Base-by-base conservation (phyloP, 2,329 filamentous ascomycete genomes). In the Metarhizium album region DNA sequence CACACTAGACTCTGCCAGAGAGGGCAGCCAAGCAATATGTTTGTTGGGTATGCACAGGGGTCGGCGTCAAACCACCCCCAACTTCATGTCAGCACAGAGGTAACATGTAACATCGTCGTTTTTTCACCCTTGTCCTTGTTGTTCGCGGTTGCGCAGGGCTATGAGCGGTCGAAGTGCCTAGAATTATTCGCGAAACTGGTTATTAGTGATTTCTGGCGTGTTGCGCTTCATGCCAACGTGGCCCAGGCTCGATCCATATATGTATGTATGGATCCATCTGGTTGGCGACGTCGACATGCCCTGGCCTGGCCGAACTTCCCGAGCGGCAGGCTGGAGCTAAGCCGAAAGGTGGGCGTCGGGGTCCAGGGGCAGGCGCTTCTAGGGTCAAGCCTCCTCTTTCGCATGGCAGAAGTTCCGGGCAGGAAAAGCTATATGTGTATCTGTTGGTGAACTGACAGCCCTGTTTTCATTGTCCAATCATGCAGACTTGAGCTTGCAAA, bases 321-420 rank as follows among this genome's bases (percentile, higher is more conserved):
- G 13, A 37, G 50, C 50, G 45, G 45, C 18, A 48, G 29, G 33
- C 23, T 42, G 27, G 23, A 42, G 42, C 16, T 43, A 13, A 23
- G 45, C 47, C 37, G 40, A 20, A 35, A 27, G 4, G 29, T n/a
- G 37, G 24, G 47, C 40, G 47, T 45, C 18, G 20, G 42, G 24
- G 24, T 13, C 24, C 37, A 49, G 47, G 51, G 47, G 42, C 51
- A 22, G 42, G 50, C 51, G 47, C 35, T 33, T 47, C 38, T 33
- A 11, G 33, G n/a, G n/a, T n/a, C n/a, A n/a, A 35, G 33, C 40
- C 40, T 43, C 22, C 22, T 24, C 40, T 14, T 24, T 43, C 40
- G 40, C 48, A 22, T 50, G 29, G 22, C 46, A 48, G 46, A 22
- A 40, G 27, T 42, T 46, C 42, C 42, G n/a, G n/a, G n/a, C n/a